Percentiles rank a stretch among this genome's conserved stretches.
Conservation (phyloP, 495 filamentous ascomycete species). For the Lophiotrema nucula region DNA sequence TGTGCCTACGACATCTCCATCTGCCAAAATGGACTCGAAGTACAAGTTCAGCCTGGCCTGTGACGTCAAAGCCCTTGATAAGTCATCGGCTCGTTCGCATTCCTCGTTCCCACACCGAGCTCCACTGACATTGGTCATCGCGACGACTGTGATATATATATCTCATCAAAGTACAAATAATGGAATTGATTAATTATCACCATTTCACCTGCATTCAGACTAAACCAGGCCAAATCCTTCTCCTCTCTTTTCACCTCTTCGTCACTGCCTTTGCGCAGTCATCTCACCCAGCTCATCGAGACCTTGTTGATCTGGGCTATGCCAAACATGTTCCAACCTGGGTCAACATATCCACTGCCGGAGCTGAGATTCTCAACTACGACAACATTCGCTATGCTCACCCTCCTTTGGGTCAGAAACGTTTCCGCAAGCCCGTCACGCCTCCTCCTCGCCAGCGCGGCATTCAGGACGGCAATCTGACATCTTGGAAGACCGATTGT, state of each 20-base stretch:
- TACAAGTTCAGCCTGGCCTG: too few species aligned
- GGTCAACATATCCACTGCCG: not conserved
- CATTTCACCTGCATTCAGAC: not conserved
- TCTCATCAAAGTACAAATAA: too few species aligned
- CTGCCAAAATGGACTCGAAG: too few species aligned
- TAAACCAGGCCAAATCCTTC: not conserved
- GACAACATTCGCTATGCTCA: constrained; percentile 2
- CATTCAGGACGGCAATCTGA: not conserved
- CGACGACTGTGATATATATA: too few species aligned
- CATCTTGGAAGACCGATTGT: constrained; percentile 1
- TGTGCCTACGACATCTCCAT: too few species aligned
- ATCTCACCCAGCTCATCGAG: not conserved
- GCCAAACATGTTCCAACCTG: constrained; percentile 3
- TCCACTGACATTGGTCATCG: too few species aligned
- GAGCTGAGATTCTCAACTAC: not conserved
- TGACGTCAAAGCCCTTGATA: too few species aligned
- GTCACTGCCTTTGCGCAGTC: too few species aligned
- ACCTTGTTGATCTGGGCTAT: constrained; percentile 1
- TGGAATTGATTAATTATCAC: not conserved
- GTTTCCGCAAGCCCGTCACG: not conserved
- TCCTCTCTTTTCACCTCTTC: too few species aligned
- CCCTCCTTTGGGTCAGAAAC: not conserved
- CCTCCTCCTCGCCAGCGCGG: not conserved
- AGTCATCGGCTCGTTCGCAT: too few species aligned
- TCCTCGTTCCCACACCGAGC: too few species aligned